Percentiles rank a stretch among this genome's conserved stretches.
phyloP scores from a whole-genome alignment of 1,139 yeast genomes.

The Kodamaea arcana region DNA sequence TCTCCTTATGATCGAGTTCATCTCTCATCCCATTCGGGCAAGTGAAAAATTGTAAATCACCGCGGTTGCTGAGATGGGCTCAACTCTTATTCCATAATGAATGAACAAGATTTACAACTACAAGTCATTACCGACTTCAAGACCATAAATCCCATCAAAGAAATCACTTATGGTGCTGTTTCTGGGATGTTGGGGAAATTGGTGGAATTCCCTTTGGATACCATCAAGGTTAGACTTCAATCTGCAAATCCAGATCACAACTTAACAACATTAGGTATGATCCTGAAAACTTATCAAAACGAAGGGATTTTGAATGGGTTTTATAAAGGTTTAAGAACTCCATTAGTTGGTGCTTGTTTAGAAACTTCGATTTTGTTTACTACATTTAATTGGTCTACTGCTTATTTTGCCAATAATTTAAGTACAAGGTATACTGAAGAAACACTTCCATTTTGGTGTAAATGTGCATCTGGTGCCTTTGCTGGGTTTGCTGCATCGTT shows the following conservation, averaged over 20 bases:
- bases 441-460: constrained; percentile 33
- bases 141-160: constrained; percentile 27
- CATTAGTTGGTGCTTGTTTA: constrained; percentile 80
- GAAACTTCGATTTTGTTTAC: constrained; percentile 77
- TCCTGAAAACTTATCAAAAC: constrained; percentile 50
- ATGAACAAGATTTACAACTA: constrained; percentile 1
- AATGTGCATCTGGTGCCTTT: constrained; percentile 66
- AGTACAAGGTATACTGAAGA: constrained; percentile 7
- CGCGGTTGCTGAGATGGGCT: not conserved
- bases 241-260: constrained; percentile 28
- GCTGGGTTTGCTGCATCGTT: constrained; percentile 84
- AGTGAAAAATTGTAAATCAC: not conserved
- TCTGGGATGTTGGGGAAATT: constrained; percentile 83
- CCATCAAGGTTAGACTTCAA: constrained; percentile 85
- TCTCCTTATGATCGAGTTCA: too few relatives aligned
- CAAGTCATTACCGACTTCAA: constrained; percentile 1
- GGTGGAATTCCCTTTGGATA: constrained; percentile 89
- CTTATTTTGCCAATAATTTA: constrained; percentile 14
- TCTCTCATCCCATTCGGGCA: not conserved
- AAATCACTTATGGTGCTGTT: constrained; percentile 44
- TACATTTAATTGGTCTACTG: constrained; percentile 50
- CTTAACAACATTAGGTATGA: constrained; percentile 49
- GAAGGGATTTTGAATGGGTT: constrained; percentile 61
- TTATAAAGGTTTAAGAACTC: constrained; percentile 69
- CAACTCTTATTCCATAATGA: constrained; percentile 2